phyloP scores from a whole-genome alignment of 108 stramenopile genomes.

The Nitzschia inconspicua region DNA sequence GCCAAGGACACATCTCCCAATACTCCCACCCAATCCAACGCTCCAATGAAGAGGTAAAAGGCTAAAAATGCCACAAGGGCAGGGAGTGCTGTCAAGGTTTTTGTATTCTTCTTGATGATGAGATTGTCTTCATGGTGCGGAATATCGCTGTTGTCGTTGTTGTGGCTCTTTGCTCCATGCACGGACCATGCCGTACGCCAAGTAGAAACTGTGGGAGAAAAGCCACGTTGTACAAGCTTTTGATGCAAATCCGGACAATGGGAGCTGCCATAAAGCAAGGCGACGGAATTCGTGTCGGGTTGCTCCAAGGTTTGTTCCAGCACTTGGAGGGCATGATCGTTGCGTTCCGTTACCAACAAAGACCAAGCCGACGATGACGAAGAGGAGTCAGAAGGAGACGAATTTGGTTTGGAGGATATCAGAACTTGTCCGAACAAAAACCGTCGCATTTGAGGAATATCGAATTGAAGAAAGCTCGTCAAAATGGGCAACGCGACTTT shows the following conservation, averaged over 20 bases:
- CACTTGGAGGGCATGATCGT: slow-evolving; percentile 63
- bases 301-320: slow-evolving; percentile 27
- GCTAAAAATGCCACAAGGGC: slow-evolving; percentile 39
- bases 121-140: background rate
- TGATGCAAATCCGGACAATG: slow-evolving; percentile 69
- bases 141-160: background rate
- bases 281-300: slow-evolving; percentile 5
- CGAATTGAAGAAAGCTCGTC: slow-evolving; percentile 16
- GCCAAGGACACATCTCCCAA: slow-evolving; percentile 33
- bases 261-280: slow-evolving; percentile 68
- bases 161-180: slow-evolving; percentile 1
- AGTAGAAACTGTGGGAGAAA: slow-evolving; percentile 38
- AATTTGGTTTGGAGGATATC: slow-evolving; percentile 19
- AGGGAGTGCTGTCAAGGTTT: background rate
- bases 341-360: slow-evolving; percentile 53
- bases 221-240: slow-evolving; percentile 49
- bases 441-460: slow-evolving; percentile 27
- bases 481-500: slow-evolving; percentile 15
- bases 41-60: slow-evolving; percentile 63
- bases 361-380: slow-evolving; percentile 35
- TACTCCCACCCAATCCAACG: slow-evolving; percentile 78
- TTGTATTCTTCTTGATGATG: background rate
- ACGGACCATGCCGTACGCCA: slow-evolving; percentile 75
- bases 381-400: background rate
- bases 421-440: slow-evolving; percentile 72